These are phyloP conservation scores for Arabidopsis lyrata DNA, from an alignment of 441 rosid species.

Conservation along the genomic window DNA sequence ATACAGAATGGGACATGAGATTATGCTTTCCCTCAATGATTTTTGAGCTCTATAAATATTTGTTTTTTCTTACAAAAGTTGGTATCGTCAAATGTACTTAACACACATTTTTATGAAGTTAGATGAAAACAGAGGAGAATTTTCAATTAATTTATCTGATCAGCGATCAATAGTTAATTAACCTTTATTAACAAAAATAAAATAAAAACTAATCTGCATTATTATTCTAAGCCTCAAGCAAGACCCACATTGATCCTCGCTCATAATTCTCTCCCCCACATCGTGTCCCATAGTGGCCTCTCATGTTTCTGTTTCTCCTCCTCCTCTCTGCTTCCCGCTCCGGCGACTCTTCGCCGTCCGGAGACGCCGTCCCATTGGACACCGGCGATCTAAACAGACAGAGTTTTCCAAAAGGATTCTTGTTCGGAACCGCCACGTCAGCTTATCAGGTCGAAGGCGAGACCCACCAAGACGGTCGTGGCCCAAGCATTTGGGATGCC, in stretches of 20 bases:
- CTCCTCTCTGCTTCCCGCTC: conserved; percentile 18
- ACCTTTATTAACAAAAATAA: neutral
- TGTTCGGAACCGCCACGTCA: conserved; percentile 92
- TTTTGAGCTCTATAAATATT: conserved; percentile 4
- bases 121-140: neutral
- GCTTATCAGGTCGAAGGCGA: conserved; percentile 97
- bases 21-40: neutral
- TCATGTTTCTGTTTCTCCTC: conserved; percentile 27
- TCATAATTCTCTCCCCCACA: neutral
- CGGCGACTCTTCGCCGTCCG: neutral
- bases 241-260: neutral
- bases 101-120: neutral
- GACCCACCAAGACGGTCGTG: conserved; percentile 88
- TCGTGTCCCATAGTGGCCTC: conserved; percentile 7
- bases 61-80: neutral
- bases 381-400: conserved; percentile 72
- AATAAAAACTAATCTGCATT: neutral
- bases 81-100: neutral
- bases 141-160: neutral
- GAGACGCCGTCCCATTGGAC: conserved; percentile 41
- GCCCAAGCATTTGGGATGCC: conserved; percentile 97
- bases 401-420: conserved; percentile 65
- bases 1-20: conserved; percentile 13
- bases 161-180: neutral
- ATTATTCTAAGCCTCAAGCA: neutral